Conservation (phyloP, 164 flowering plant species). For the Cinnamomum chago region DNA sequence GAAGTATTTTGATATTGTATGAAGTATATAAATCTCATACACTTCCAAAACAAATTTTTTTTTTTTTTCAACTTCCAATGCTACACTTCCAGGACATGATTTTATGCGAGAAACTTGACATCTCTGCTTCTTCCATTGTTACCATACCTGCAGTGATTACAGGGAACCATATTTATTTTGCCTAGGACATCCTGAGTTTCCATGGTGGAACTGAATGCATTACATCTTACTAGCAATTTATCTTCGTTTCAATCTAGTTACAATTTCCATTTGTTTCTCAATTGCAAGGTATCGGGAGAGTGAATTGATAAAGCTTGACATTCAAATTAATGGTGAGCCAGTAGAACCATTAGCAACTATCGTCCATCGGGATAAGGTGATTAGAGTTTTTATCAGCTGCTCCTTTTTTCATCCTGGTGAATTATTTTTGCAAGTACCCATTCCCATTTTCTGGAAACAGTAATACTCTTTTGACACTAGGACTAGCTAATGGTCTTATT, state of each 20-base stretch:
- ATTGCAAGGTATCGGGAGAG: constrained; percentile 75
- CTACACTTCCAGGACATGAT: not conserved
- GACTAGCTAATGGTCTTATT: not conserved
- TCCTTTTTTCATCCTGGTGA: not conserved
- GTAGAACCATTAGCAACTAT: constrained; percentile 95
- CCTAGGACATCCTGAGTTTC: not conserved
- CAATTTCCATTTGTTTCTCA: constrained; percentile 1
- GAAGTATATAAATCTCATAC: not conserved
- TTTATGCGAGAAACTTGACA: not conserved
- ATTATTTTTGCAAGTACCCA: not conserved
- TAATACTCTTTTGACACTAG: not conserved
- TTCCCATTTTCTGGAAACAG: not conserved
- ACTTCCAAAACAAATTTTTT: no score
- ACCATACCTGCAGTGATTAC: not conserved
- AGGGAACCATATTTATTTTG: not conserved
- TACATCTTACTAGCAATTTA: not conserved
- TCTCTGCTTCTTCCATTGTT: not conserved
- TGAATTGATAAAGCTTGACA: constrained; percentile 85
- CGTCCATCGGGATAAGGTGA: constrained; percentile 95
- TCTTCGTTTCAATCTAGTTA: not conserved
- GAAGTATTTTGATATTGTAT: not conserved
- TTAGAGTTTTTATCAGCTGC: not conserved
- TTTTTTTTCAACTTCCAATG: not conserved
- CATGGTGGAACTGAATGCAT: not conserved
- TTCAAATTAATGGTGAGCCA: constrained; percentile 76